Evolutionary conservation across 345 rosid species (phyloP).

Genomic region (Populus simonii): DNA sequence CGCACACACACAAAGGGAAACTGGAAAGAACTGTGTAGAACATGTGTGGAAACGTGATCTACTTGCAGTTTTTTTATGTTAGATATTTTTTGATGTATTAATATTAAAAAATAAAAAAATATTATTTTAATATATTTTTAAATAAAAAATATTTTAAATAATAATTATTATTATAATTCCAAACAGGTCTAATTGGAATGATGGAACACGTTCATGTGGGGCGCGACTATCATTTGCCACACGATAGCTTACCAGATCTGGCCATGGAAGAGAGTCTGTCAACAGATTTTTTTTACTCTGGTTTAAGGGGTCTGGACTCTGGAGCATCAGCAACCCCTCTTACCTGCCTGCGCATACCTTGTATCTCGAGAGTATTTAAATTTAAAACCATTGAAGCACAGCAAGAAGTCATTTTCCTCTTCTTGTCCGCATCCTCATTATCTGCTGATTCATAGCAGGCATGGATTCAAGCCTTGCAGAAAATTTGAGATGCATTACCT

Average conservation of each 20-base stretch:
- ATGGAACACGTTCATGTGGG: not conserved
- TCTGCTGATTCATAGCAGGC: not conserved
- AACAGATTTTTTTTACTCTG: not conserved
- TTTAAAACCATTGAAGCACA: not conserved
- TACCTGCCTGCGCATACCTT: not conserved
- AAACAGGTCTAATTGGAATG: too few relatives aligned
- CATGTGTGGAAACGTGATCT: not conserved
- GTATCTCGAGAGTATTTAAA: not conserved
- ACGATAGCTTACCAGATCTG: not conserved
- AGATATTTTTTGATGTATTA: too few relatives aligned
- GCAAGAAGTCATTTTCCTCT: not conserved
- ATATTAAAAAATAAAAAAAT: too few relatives aligned
- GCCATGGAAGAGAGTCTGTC: not conserved
- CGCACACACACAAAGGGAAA: not conserved
- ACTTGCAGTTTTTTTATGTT: too few relatives aligned
- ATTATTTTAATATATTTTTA: too few relatives aligned
- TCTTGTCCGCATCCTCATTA: not conserved
- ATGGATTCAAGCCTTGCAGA: not conserved
- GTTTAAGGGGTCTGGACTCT: not conserved
- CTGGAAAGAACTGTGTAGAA: not conserved
- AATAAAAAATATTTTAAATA: too few relatives aligned
- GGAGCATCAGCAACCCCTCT: not conserved
- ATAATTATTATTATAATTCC: too few relatives aligned
- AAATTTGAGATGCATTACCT: not conserved
- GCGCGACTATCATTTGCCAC: not conserved